These are phyloP conservation scores for Rhododendron ovatum DNA, from an alignment of 148 eudicot species.

Conservation along the genomic window DNA sequence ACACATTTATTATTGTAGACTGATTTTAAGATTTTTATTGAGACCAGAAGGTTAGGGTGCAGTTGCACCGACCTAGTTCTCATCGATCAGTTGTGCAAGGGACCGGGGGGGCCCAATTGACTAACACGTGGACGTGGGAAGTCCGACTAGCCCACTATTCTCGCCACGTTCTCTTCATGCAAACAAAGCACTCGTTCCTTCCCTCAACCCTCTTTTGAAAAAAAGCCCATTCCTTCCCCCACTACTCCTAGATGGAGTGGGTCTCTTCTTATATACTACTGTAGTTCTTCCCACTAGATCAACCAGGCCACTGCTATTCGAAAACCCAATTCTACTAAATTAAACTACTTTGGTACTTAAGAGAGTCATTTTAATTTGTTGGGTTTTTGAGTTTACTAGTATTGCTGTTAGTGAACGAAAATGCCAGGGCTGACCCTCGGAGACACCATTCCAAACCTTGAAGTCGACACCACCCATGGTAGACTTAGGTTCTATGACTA, in stretches of 20 bases:
- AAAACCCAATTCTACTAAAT: too few species aligned
- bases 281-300: too few species aligned
- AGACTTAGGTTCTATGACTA: conserved; percentile 63
- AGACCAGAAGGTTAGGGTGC: not conserved
- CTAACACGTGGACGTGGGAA: not conserved
- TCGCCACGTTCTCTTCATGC: conserved; percentile 21
- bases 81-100: not conserved
- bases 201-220: not conserved
- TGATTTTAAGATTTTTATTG: too few species aligned
- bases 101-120: not conserved
- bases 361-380: too few species aligned
- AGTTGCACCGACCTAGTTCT: not conserved
- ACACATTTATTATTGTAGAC: too few species aligned
- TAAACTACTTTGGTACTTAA: too few species aligned
- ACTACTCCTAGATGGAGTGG: not conserved
- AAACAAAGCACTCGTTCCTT: not conserved
- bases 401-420: not conserved
- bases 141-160: not conserved
- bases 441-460: conserved; percentile 66
- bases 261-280: too few species aligned
- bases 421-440: conserved; percentile 88
- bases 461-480: conserved; percentile 76
- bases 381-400: too few species aligned
- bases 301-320: too few species aligned
- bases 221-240: not conserved